phyloP scores from a whole-genome alignment of 2,329 filamentous ascomycete species.

The Aspergillus sp. region DNA sequence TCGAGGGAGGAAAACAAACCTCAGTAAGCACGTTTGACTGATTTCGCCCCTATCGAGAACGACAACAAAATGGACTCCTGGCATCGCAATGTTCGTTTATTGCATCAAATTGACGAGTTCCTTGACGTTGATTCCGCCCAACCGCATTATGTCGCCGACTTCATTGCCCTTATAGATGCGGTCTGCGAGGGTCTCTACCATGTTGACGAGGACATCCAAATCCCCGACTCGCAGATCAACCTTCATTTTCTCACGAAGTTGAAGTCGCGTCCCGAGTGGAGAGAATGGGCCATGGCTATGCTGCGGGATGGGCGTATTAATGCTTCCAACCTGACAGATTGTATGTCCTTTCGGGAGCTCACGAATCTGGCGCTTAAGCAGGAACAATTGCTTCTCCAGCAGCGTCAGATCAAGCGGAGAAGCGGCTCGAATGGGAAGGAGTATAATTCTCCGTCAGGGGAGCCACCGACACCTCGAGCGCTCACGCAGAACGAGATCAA shows the following conservation, averaged over 20 bases:
- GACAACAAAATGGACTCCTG: conserved; percentile 21
- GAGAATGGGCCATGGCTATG: conserved; percentile 25
- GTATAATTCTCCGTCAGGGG: not conserved
- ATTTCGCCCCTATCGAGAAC: not conserved
- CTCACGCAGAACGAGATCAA: conserved; percentile 30
- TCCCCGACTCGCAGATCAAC: conserved; percentile 28
- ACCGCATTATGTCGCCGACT: conserved; percentile 26
- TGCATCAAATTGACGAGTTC: conserved; percentile 30
- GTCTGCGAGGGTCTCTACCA: conserved; percentile 27
- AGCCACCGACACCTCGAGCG: conserved; percentile 3
- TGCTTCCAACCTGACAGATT: conserved; percentile 17
- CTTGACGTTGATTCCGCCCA: conserved; percentile 27
- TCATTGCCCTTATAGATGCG: conserved; percentile 28
- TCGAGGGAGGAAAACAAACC: not conserved
- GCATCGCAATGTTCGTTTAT: conserved; percentile 27
- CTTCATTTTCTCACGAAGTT: conserved; percentile 28
- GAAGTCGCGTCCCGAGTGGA: conserved; percentile 26
- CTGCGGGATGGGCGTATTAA: conserved; percentile 25
- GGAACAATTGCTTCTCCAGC: conserved; percentile 15
- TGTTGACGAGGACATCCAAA: conserved; percentile 25
- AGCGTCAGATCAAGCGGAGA: not conserved
- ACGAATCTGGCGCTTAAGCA: conserved; percentile 22
- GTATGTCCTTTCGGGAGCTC: conserved; percentile 25
- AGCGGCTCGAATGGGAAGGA: not conserved
- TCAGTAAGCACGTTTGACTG: conserved; percentile 5